phyloP scores from a whole-genome alignment of 2,329 filamentous ascomycete species.

The Aspergillus sp. region DNA sequence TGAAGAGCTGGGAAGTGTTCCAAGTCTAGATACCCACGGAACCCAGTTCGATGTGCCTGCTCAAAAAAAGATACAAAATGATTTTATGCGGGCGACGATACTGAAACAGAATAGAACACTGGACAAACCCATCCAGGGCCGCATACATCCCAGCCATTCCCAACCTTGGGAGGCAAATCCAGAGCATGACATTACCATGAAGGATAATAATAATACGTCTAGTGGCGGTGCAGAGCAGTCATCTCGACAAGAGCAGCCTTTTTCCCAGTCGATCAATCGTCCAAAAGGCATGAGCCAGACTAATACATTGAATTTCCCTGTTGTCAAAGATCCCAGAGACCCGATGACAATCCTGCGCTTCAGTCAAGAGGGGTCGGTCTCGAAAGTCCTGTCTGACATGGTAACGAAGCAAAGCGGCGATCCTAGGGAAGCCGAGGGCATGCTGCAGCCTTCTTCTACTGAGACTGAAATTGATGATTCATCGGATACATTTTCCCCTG shows the following conservation, averaged over 20 bases:
- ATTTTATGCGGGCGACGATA: slow-evolving; percentile 12
- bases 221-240: slow-evolving; percentile 6
- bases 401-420: slow-evolving; percentile 11
- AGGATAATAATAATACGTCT: slow-evolving; percentile 8
- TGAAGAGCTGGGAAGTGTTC: background rate
- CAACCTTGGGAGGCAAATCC: background rate
- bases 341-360: slow-evolving; percentile 62
- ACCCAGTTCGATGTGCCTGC: background rate
- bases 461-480: slow-evolving; percentile 3
- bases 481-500: slow-evolving; percentile 19
- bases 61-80: background rate
- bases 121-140: background rate
- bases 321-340: slow-evolving; percentile 75
- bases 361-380: slow-evolving; percentile 62
- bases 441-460: slow-evolving; percentile 22
- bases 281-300: slow-evolving; percentile 33
- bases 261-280: slow-evolving; percentile 26
- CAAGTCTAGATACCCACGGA: background rate
- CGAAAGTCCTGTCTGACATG: slow-evolving; percentile 42
- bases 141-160: background rate
- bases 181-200: background rate
- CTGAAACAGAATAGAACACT: background rate
- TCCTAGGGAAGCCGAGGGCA: slow-evolving; percentile 7
- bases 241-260: slow-evolving; percentile 20
- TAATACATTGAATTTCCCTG: slow-evolving; percentile 63